Evolutionary conservation across 2,329 filamentous ascomycete species (phyloP).

Genomic region (Aspergillus cejpii): DNA sequence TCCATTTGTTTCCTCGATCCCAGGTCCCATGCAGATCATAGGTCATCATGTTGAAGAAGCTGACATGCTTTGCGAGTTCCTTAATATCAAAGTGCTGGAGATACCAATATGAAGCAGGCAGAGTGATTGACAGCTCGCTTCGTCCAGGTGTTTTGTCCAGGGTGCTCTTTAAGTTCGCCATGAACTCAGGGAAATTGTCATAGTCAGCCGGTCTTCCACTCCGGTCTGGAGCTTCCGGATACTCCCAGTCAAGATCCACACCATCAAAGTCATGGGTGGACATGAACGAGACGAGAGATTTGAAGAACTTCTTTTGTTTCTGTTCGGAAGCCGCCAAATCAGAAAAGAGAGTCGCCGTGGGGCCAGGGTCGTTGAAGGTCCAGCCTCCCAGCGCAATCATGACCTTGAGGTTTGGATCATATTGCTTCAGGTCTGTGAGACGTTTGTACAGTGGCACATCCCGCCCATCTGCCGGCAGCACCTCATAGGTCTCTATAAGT

Average conservation of each 20-base stretch:
- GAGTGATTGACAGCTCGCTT: slow-evolving; percentile 8
- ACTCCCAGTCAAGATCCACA: slow-evolving; percentile 18
- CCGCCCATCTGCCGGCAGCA: too few relatives aligned
- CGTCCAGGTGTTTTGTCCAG: not conserved
- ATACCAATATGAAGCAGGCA: slow-evolving; percentile 20
- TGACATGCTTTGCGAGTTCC: slow-evolving; percentile 2
- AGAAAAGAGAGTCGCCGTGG: slow-evolving; percentile 7
- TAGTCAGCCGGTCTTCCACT: slow-evolving; percentile 8
- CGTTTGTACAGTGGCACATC: too few relatives aligned
- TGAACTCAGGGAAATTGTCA: slow-evolving; percentile 10
- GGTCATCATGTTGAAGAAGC: slow-evolving; percentile 15
- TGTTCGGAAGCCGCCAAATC: slow-evolving; percentile 9
- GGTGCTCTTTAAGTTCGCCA: slow-evolving; percentile 7
- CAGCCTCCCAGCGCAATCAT: slow-evolving; percentile 5
- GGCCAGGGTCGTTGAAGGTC: slow-evolving; percentile 5
- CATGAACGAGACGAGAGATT: slow-evolving; percentile 9
- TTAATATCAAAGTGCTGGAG: slow-evolving; percentile 26
- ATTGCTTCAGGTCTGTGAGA: not conserved
- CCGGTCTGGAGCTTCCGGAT: slow-evolving; percentile 12
- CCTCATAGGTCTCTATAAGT: too few relatives aligned
- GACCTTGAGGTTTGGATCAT: not conserved
- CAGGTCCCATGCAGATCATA: slow-evolving; percentile 15
- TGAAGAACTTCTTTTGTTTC: slow-evolving; percentile 9
- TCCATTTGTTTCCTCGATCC: slow-evolving; percentile 10
- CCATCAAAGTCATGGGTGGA: slow-evolving; percentile 15